phyloP scores from a whole-genome alignment of 2,329 filamentous ascomycete genomes.

The Boeremia lycopersici region DNA sequence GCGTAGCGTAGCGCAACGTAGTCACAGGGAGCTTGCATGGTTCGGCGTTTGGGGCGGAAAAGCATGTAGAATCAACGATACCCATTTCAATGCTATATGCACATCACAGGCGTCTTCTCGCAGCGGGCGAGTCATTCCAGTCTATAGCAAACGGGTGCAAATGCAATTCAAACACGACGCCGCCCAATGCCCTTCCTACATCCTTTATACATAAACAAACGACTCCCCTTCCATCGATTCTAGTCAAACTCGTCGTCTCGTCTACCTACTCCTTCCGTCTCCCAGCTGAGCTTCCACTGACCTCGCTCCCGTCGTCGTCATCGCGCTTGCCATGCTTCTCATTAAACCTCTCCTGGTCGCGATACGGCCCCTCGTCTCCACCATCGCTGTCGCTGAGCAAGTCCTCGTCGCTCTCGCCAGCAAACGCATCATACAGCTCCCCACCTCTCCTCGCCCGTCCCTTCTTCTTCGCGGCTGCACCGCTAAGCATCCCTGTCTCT shows the following conservation, averaged over 20 bases:
- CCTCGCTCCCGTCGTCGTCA: slow-evolving; percentile 13
- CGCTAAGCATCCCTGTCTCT: slow-evolving; percentile 56
- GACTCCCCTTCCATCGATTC: neutral
- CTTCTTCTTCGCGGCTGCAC: slow-evolving; percentile 43
- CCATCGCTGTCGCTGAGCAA: slow-evolving; percentile 55
- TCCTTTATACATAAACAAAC: neutral
- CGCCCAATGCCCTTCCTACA: slow-evolving; percentile 22
- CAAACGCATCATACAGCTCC: slow-evolving; percentile 97
- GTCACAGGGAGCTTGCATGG: neutral
- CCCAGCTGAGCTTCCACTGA: slow-evolving; percentile 26
- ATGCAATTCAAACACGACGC: neutral
- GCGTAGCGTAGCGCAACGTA: slow-evolving; percentile 49
- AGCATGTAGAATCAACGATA: slow-evolving; percentile 16
- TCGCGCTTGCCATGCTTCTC: slow-evolving; percentile 38
- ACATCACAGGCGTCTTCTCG: neutral
- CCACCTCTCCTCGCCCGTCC: slow-evolving; percentile 70
- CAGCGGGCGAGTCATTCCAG: neutral
- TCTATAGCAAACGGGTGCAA: neutral
- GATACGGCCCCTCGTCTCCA: slow-evolving; percentile 45
- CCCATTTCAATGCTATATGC: slow-evolving; percentile 15
- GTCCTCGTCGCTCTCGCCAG: slow-evolving; percentile 84
- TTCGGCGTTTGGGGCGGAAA: slow-evolving; percentile 11
- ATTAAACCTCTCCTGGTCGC: slow-evolving; percentile 40
- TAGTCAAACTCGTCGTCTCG: neutral
- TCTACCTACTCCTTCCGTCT: slow-evolving; percentile 38